phyloP scores from a whole-genome alignment of 768 basidiomycete genomes.

The Termitomyces heimii region DNA sequence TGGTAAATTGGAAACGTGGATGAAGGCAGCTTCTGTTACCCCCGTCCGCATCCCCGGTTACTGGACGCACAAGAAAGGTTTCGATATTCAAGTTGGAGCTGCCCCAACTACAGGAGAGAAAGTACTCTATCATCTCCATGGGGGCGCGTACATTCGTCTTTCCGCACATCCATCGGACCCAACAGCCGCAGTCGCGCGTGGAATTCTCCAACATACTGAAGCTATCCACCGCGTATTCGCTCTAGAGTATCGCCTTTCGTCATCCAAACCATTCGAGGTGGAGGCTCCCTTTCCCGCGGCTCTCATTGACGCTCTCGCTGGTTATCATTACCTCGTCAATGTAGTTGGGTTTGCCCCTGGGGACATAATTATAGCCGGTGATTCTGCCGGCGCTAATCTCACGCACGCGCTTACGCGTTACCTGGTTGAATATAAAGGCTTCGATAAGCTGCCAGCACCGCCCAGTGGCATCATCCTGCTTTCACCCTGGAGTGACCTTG shows the following conservation, averaged over 20 bases:
- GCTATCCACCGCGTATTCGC: constrained; percentile 46
- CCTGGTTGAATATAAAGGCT: constrained; percentile 40
- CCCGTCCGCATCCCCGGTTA: constrained; percentile 49
- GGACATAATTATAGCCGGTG: constrained; percentile 64
- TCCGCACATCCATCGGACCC: constrained; percentile 53
- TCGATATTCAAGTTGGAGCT: constrained; percentile 26
- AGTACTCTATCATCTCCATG: constrained; percentile 58
- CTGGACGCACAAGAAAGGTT: constrained; percentile 43
- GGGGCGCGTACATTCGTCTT: constrained; percentile 48
- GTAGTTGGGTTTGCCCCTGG: constrained; percentile 48
- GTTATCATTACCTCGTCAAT: constrained; percentile 65
- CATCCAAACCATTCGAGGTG: constrained; percentile 32
- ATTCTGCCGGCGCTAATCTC: constrained; percentile 77
- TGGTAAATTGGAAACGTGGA: constrained; percentile 37
- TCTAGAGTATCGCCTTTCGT: constrained; percentile 68
- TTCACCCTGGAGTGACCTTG: constrained; percentile 51
- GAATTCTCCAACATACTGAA: constrained; percentile 39
- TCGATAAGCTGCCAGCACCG: constrained; percentile 30
- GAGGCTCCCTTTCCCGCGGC: constrained; percentile 68
- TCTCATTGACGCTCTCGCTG: constrained; percentile 67
- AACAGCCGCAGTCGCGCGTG: constrained; percentile 38
- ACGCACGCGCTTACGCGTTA: constrained; percentile 51
- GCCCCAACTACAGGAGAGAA: constrained; percentile 45
- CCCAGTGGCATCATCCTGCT: constrained; percentile 46
- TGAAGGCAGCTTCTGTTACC: constrained; percentile 29